Evolutionary conservation across 805 yeast genomes (phyloP).

Genomic region (Lachancea quebecensis): DNA sequence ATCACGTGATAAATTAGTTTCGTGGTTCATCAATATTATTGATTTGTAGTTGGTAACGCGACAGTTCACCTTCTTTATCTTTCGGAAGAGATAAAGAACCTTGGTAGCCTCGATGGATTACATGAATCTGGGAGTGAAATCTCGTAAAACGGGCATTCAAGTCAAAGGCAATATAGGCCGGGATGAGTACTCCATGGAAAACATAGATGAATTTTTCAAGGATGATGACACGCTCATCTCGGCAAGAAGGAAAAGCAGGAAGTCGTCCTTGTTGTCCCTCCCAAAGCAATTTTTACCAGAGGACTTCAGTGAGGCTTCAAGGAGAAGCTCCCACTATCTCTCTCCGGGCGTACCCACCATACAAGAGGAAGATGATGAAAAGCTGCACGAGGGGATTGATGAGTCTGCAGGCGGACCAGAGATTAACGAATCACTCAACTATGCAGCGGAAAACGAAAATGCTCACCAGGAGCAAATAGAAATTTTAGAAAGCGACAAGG

Average conservation of each 20-base stretch:
- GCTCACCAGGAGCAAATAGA: too few species aligned
- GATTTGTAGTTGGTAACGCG: background rate
- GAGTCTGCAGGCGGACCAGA: too few species aligned
- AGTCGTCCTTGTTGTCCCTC: constrained; percentile 14
- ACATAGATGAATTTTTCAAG: constrained; percentile 58
- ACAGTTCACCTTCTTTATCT: background rate
- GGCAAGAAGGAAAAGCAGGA: constrained; percentile 16
- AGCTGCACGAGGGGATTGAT: constrained; percentile 11
- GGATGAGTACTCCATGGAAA: constrained; percentile 61
- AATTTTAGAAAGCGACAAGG: background rate
- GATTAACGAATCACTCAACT: too few species aligned
- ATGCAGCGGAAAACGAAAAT: too few species aligned
- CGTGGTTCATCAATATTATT: too few species aligned
- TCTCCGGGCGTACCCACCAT: constrained; percentile 4
- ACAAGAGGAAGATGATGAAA: constrained; percentile 2
- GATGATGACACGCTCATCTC: constrained; percentile 35
- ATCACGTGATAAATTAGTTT: too few species aligned
- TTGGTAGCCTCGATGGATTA: constrained; percentile 29
- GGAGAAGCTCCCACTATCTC: constrained; percentile 3
- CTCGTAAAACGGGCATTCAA: constrained; percentile 60
- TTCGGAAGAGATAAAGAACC: background rate
- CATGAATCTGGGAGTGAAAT: constrained; percentile 47
- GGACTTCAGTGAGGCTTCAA: background rate
- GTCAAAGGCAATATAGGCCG: constrained; percentile 41
- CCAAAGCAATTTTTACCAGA: background rate